Base-by-base conservation (phyloP, 352 stramenopile genomes). In the Blastocystis sp. region DNA sequence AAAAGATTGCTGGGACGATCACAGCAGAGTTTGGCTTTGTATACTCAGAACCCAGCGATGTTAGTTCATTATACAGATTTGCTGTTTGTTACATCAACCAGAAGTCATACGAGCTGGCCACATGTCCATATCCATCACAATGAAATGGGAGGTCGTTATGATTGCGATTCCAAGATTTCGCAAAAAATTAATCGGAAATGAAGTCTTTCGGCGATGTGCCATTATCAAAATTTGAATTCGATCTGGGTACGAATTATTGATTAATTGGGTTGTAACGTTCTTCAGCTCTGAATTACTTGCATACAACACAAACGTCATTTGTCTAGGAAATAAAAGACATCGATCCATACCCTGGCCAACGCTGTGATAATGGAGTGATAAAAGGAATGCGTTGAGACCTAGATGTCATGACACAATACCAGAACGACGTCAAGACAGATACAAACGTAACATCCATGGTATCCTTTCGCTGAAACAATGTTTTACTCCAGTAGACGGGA, bases 51-150 rank as follows among this genome's bases (percentile, higher is more conserved):
- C 15, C 15, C 6, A 73, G 8, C 9, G 29, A n/a, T 7, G 20
- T 73, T 20, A 73, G 62, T 37, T 73, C 62, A 7, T 73, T 20
- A 37, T 47, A 43, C 18, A 73, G 62, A 43, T 73, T 73, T 0
- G 11, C 62, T 73, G 47, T 18, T 8, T 11, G 9, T 79, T 11
- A 79, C 56, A 59, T n/a, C 20, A 13, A n/a, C 50, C 2, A n/a
- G 11, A 59, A n/a, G 13, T n/a, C 50, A n/a, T n/a, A 73, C 62
- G 41, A 13, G 34, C 41, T 26, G 82, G 82, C 82, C 82, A 90
- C 63, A 90, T 79, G 61, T 90, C 82, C 82, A 90, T 90, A 41
- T 90, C 82, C 45, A 59, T 89, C 8, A 90, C 66, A 3, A 87
- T 23, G 50, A 70, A 90, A 39, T 90, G 82, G 29, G 82, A 76